These are phyloP conservation scores for Aspergillus cejpii DNA, from an alignment of 2,329 filamentous ascomycete genomes.

Conservation along the genomic window DNA sequence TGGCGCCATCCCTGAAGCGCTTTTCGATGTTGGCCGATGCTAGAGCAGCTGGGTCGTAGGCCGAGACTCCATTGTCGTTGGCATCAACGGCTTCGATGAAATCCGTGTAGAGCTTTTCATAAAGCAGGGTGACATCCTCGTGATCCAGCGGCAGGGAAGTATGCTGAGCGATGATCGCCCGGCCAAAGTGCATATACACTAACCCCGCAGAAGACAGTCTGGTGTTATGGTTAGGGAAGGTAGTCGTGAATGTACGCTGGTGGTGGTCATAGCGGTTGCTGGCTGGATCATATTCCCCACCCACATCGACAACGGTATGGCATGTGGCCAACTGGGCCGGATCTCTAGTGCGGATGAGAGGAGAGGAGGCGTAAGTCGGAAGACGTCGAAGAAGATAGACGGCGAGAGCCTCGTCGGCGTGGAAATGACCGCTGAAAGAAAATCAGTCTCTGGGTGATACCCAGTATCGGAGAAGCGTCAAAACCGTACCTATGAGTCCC, in stretches of 20 bases:
- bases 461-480: conserved; percentile 1
- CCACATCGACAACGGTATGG: conserved; percentile 97
- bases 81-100: conserved; percentile 96
- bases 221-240: conserved; percentile 74
- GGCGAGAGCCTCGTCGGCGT: conserved; percentile 94
- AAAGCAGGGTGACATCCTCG: conserved; percentile 66
- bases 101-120: conserved; percentile 81
- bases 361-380: conserved; percentile 66
- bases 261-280: conserved; percentile 89
- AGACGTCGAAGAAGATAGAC: conserved; percentile 92
- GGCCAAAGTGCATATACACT: conserved; percentile 93
- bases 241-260: conserved; percentile 81
- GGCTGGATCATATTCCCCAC: conserved; percentile 77
- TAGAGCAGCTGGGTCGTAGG: conserved; percentile 66
- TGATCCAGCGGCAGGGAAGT: conserved; percentile 55
- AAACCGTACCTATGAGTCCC: conserved; percentile 74
- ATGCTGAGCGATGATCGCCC: conserved; percentile 66
- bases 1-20: conserved; percentile 74
- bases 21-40: conserved; percentile 67
- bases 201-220: conserved; percentile 92
- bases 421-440: conserved; percentile 71
- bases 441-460: conserved; percentile 9
- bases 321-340: conserved; percentile 68
- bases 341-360: conserved; percentile 82
- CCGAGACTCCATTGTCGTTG: conserved; percentile 90